Conservation (phyloP, 257 asterid genomes). For the Vinca minor region DNA sequence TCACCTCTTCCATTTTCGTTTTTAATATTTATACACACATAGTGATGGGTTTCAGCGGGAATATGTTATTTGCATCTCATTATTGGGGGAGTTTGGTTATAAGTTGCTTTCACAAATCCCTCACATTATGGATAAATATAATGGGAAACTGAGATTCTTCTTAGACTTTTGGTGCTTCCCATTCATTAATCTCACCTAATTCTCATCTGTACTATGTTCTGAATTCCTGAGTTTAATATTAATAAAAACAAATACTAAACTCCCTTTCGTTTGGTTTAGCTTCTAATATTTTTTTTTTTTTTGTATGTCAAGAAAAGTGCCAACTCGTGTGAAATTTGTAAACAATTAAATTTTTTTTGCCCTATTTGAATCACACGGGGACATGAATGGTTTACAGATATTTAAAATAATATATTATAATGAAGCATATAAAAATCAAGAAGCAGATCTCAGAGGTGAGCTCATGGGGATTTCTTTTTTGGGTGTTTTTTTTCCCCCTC, state of each 20-base stretch:
- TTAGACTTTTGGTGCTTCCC: slow-evolving; percentile 26
- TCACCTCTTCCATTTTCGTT: too few relatives aligned
- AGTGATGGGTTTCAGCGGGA: too few relatives aligned
- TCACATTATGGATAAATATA: slow-evolving; percentile 9
- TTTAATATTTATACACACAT: too few relatives aligned
- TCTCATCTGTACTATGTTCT: slow-evolving; percentile 18
- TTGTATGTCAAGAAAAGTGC: not conserved
- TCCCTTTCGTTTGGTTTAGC: slow-evolving; percentile 22
- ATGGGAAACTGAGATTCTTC: slow-evolving; percentile 20
- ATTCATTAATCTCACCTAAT: slow-evolving; percentile 29
- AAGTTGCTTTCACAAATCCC: slow-evolving; percentile 43
- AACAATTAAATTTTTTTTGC: too few relatives aligned
- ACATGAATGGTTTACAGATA: not conserved
- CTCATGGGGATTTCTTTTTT: slow-evolving; percentile 26
- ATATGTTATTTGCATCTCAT: not conserved
- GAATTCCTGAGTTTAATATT: too few relatives aligned
- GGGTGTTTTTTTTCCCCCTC: slow-evolving; percentile 16
- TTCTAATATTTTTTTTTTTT: slow-evolving; percentile 9
- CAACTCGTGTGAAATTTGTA: slow-evolving; percentile 37
- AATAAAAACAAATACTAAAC: not conserved
- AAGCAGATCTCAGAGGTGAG: slow-evolving; percentile 28
- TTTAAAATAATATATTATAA: too few relatives aligned
- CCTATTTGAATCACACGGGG: slow-evolving; percentile 3
- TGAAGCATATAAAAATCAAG: not conserved
- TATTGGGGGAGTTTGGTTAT: slow-evolving; percentile 41